Conservation (phyloP, 1,139 yeast species). For the Pichia sp. region DNA sequence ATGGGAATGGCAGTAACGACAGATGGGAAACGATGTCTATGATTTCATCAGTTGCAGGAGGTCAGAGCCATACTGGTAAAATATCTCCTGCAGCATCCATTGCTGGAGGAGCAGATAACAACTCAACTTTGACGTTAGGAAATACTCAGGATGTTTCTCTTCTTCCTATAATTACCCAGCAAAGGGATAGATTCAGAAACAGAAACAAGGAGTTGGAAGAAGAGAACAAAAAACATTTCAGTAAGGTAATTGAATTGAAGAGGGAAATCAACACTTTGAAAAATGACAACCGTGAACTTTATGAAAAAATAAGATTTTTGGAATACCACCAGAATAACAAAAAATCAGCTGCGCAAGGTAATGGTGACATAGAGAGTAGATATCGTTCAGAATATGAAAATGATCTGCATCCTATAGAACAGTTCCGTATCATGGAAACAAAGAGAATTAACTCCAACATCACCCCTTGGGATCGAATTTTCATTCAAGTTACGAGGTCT, state of each 20-base stretch:
- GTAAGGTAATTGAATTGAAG: slow-evolving; percentile 54
- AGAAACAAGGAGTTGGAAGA: slow-evolving; percentile 81
- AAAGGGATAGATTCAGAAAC: slow-evolving; percentile 84
- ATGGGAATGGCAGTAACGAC: slow-evolving; percentile 23
- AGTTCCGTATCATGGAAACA: slow-evolving; percentile 72
- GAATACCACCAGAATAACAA: slow-evolving; percentile 44
- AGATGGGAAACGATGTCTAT: slow-evolving; percentile 65
- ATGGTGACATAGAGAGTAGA: slow-evolving; percentile 50
- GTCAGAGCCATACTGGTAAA: slow-evolving; percentile 32
- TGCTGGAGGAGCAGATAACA: slow-evolving; percentile 38
- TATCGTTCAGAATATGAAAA: slow-evolving; percentile 66
- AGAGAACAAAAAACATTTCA: slow-evolving; percentile 60
- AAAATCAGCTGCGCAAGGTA: slow-evolving; percentile 18
- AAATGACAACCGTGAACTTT: slow-evolving; percentile 71
- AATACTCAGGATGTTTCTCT: slow-evolving; percentile 40
- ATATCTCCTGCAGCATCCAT: slow-evolving; percentile 50
- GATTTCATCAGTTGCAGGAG: slow-evolving; percentile 52
- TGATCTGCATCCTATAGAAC: slow-evolving; percentile 78
- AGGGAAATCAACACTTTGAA: slow-evolving; percentile 62
- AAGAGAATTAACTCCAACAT: slow-evolving; percentile 70
- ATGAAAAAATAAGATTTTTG: slow-evolving; percentile 75
- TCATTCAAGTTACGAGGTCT: slow-evolving; percentile 68
- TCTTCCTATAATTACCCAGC: slow-evolving; percentile 86
- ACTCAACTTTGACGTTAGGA: neutral
- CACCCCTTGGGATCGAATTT: slow-evolving; percentile 76